phyloP scores from a whole-genome alignment of 2,329 filamentous ascomycete species.

The Fusarium sp. region DNA sequence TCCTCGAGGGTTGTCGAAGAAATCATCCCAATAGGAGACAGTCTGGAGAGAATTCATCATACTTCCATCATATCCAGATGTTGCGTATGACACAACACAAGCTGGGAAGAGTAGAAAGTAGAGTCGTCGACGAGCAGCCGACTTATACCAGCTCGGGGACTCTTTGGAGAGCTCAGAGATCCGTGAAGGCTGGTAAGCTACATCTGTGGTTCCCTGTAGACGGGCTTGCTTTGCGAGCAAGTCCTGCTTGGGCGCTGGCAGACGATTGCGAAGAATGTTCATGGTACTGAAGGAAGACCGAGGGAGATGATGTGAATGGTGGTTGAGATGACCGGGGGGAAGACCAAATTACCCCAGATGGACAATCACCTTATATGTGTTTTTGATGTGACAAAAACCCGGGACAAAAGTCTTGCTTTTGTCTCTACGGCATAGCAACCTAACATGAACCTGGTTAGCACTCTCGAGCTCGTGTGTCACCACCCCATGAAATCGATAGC shows the following conservation, averaged over 20 bases:
- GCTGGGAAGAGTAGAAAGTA: constrained; percentile 55
- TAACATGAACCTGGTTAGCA: constrained; percentile 8
- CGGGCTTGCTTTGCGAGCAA: constrained; percentile 32
- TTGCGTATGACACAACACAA: constrained; percentile 56
- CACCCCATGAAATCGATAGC: constrained; percentile 18
- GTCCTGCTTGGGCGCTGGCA: constrained; percentile 12
- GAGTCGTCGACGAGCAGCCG: constrained; percentile 49
- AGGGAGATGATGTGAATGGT: accelerated
- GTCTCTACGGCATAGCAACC: neutral
- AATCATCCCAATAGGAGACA: constrained; percentile 60
- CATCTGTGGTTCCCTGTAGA: constrained; percentile 25
- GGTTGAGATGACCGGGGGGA: neutral
- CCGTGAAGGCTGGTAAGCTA: constrained; percentile 46
- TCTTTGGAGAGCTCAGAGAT: constrained; percentile 50
- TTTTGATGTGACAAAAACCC: neutral
- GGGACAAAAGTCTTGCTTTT: neutral
- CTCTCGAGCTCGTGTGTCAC: neutral
- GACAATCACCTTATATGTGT: constrained; percentile 8
- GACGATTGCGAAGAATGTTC: constrained; percentile 21
- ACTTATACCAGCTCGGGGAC: constrained; percentile 52
- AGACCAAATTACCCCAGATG: neutral
- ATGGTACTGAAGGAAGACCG: neutral
- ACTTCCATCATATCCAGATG: constrained; percentile 61
- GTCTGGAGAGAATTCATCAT: constrained; percentile 67
- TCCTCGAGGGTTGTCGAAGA: constrained; percentile 54